Evolutionary conservation across 768 basidiomycete species (phyloP).

Genomic region (Sarcodon sp.): DNA sequence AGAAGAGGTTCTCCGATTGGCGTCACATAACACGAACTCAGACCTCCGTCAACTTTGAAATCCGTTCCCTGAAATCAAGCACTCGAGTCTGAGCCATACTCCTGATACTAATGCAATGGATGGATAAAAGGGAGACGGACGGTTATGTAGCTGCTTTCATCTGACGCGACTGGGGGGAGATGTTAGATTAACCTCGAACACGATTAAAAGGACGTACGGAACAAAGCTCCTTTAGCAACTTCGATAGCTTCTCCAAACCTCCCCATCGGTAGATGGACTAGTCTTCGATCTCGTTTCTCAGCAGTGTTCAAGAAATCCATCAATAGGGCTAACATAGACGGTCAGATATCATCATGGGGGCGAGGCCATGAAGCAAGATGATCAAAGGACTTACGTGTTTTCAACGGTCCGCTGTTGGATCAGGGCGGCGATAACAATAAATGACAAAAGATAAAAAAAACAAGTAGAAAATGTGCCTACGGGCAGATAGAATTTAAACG

Average conservation of each 20-base stretch:
- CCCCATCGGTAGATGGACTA: slow-evolving; percentile 92
- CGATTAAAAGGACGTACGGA: slow-evolving; percentile 45
- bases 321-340: slow-evolving; percentile 56
- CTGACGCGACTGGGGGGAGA: slow-evolving; percentile 60
- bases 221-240: slow-evolving; percentile 84
- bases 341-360: background rate
- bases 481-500: slow-evolving; percentile 94
- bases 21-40: slow-evolving; percentile 89
- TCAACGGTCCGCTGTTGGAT: slow-evolving; percentile 69
- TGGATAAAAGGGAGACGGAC: slow-evolving; percentile 28
- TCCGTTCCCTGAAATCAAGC: slow-evolving; percentile 55
- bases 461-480: slow-evolving; percentile 29
- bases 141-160: slow-evolving; percentile 94
- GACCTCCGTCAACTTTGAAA: slow-evolving; percentile 92
- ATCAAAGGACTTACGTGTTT: slow-evolving; percentile 57
- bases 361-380: background rate
- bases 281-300: slow-evolving; percentile 85
- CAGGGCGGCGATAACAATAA: background rate
- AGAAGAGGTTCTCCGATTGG: slow-evolving; percentile 66
- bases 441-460: background rate
- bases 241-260: slow-evolving; percentile 97
- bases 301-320: slow-evolving; percentile 98
- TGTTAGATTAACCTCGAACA: background rate
- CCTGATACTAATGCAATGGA: background rate
- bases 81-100: background rate